Evolutionary conservation across 225 moss, liverwort and hornwort genomes (phyloP).

Genomic region (Pseudisothecium myosuroides): DNA sequence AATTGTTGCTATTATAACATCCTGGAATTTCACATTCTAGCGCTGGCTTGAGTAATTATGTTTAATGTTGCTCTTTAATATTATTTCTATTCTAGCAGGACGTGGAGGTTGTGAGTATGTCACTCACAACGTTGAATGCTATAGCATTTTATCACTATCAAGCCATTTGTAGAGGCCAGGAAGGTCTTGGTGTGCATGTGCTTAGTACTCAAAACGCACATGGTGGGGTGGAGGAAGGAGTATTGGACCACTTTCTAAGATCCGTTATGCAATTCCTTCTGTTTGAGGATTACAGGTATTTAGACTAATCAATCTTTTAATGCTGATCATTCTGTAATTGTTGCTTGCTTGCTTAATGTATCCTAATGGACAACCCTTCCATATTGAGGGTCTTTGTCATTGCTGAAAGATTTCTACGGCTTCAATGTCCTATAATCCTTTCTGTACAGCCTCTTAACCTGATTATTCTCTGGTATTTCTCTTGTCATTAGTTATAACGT

Average conservation of each 20-base stretch:
- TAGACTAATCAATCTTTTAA: background rate
- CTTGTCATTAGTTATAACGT: background rate
- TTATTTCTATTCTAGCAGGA: conserved; percentile 45
- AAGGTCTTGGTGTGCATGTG: conserved; percentile 86
- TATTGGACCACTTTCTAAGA: conserved; percentile 84
- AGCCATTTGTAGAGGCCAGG: conserved; percentile 84
- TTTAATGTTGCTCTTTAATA: background rate
- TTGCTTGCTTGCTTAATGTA: background rate
- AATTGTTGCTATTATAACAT: background rate
- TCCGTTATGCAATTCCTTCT: conserved; percentile 94
- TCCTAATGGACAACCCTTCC: background rate
- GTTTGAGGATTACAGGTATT: conserved; percentile 94
- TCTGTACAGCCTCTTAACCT: background rate
- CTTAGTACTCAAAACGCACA: conserved; percentile 46
- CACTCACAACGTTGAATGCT: conserved; percentile 92
- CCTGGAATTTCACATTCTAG: background rate
- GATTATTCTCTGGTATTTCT: background rate
- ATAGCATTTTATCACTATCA: conserved; percentile 99
- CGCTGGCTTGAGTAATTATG: background rate
- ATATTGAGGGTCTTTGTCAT: background rate
- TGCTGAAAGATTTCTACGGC: background rate
- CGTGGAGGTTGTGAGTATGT: conserved; percentile 99
- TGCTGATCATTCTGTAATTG: background rate
- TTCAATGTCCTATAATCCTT: background rate
- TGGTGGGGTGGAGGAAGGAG: conserved; percentile 76